Evolutionary conservation across 129 eudicot species (phyloP), one percentile per base, ranked within the genome.

Genomic region (Flaveria brownii): DNA sequence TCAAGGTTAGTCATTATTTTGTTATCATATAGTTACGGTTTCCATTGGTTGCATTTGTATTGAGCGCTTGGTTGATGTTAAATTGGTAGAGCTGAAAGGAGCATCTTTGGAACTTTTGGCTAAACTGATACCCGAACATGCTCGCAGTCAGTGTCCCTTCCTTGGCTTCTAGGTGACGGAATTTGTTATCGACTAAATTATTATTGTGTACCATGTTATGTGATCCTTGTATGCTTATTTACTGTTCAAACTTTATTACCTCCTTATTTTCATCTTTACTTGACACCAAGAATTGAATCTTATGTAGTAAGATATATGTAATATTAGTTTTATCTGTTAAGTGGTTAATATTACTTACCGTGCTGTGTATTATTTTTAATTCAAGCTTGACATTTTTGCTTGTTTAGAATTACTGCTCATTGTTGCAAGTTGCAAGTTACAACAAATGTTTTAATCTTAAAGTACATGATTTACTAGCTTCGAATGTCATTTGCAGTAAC

Each of bases 81-180:
- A 14, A 42, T 65, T 13, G 78, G 30, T 77, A 87, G 88, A 85
- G 84, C 71, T 90, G 82, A 90, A 90, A 69, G 87, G 85, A n/a
- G 88, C 87, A 30, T 80, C 86, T 39, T 12, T 61, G 36, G 92
- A 90, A 76, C 75, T 86, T 10, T 54, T 87, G 9, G 72, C 77
- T 22, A 90, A 87, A 73, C 74, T 87, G 79, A 81, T 90, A 46
- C 92, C 90, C 3, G 90, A 85, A 59, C 96, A 90, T 84, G 92
- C 90, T 30, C 73, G 75, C 72, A 85, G 82, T 79, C 90, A 90
- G 68, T 85, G 86, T 57, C 78, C 89, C 68, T 87, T 80, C 75
- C 81, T 89, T 14, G 83, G 82, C 12, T 75, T 78, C 52, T 89
- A 77, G 72, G 13, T 49, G 8, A 73, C 54, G 33, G 36, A 59